phyloP scores from a whole-genome alignment of 495 filamentous ascomycete genomes.

The Penicillium soppii region DNA sequence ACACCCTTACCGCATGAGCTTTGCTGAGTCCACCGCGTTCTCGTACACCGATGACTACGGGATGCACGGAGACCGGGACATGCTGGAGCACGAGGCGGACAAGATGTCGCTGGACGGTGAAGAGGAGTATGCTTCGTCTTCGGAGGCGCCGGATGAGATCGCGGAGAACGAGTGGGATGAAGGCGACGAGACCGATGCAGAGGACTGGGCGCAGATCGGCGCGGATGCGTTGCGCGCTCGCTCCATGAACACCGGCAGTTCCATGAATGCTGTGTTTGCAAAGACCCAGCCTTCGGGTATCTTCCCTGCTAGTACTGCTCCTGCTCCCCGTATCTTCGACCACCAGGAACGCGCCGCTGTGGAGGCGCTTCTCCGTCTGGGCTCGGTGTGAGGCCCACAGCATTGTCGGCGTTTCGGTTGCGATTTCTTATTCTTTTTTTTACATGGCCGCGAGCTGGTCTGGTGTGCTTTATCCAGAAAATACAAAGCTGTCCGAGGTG shows the following conservation, averaged over 20 bases:
- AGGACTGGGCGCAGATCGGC: slow-evolving; percentile 93
- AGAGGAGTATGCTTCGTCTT: slow-evolving; percentile 69
- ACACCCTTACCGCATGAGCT: slow-evolving; percentile 57
- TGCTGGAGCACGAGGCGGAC: slow-evolving; percentile 86
- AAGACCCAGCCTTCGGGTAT: slow-evolving; percentile 44
- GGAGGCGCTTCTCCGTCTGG: slow-evolving; percentile 79
- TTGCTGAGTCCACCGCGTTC: slow-evolving; percentile 69
- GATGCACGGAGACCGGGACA: slow-evolving; percentile 53
- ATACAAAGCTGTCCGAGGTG: slow-evolving; percentile 12
- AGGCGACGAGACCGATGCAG: slow-evolving; percentile 90
- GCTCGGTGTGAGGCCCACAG: slow-evolving; percentile 71
- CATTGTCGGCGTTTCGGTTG: slow-evolving; percentile 27
- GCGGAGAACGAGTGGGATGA: slow-evolving; percentile 65
- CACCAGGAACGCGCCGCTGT: slow-evolving; percentile 75
- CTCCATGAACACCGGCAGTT: slow-evolving; percentile 52
- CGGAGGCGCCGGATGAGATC: slow-evolving; percentile 67
- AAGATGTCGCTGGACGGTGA: slow-evolving; percentile 92
- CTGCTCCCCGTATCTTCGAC: slow-evolving; percentile 35
- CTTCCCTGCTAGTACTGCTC: slow-evolving; percentile 36
- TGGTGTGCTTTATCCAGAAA: slow-evolving; percentile 19
- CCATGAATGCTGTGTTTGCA: slow-evolving; percentile 26
- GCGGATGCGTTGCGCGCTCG: slow-evolving; percentile 78
- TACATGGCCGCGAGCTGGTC: slow-evolving; percentile 32
- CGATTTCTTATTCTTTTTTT: slow-evolving; percentile 9
- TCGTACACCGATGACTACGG: slow-evolving; percentile 66